A percentile compares a stretch with the other conserved stretches of the same genome.
phyloP scores from a whole-genome alignment of 83 land plant genomes.

The Picea mariana region DNA sequence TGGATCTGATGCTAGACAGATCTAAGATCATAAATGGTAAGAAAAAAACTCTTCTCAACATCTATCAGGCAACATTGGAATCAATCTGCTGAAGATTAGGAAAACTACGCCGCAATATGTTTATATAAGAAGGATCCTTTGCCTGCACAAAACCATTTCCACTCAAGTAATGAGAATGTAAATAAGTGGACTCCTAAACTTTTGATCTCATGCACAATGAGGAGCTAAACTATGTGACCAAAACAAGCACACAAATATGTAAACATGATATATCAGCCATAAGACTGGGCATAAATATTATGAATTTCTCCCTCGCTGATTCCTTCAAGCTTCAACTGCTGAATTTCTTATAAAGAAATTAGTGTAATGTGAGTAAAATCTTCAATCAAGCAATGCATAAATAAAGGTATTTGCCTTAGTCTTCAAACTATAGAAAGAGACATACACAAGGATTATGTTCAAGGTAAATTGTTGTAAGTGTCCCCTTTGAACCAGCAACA shows the following conservation, averaged over 20 bases:
- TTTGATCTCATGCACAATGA: background rate
- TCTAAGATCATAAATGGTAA: background rate
- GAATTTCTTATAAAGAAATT: slow-evolving; percentile 1
- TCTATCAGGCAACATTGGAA: slow-evolving; percentile 32
- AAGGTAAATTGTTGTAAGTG: slow-evolving; percentile 83
- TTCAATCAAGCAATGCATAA: background rate
- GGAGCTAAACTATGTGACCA: background rate
- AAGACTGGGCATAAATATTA: background rate
- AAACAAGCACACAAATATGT: slow-evolving; percentile 12
- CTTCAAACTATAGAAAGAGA: background rate
- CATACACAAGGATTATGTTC: slow-evolving; percentile 97
- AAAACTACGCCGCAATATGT: slow-evolving; percentile 47
- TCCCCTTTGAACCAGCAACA: slow-evolving; percentile 67
- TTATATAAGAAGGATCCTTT: slow-evolving; percentile 38
- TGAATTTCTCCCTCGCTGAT: background rate
- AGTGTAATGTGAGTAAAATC: background rate
- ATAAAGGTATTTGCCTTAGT: background rate
- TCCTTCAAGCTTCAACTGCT: background rate
- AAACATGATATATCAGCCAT: background rate
- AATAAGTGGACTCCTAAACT: slow-evolving; percentile 9
- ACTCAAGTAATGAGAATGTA: background rate
- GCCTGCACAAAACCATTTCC: slow-evolving; percentile 46
- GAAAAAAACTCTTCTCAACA: background rate
- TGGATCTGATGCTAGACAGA: background rate
- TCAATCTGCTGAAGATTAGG: slow-evolving; percentile 76